Evolutionary conservation across 192 early-diverging fungal genomes (phyloP), one percentile per base, ranked within the genome.

Genomic region (Glomus cerebriforme): DNA sequence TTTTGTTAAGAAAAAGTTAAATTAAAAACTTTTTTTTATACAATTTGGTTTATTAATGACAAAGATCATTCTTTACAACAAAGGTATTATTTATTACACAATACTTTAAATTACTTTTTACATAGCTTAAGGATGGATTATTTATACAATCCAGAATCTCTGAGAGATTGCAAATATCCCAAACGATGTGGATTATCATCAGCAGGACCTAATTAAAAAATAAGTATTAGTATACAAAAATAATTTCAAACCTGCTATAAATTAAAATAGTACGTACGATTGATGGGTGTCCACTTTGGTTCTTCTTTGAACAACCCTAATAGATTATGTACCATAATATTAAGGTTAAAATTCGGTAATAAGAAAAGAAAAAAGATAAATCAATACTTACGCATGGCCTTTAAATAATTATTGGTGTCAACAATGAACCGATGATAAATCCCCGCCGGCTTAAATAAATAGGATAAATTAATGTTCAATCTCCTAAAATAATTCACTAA

Each of bases 391-490:
- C 97, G 90, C 91, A 96, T 95, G 12, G 94, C 93, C 72, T 92
- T 91, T 73, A 98, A 87, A 81, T 95, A 95, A 86, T 99, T 92
- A 75, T 83, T 89, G 15, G 88, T 85, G 83, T 99, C 96, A 27
- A 95, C 86, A 17, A 94, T 98, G 82, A 99, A 99, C 66, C 97
- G 92, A 82, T 99, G 97, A 82, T 97, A 99, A 80, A 96, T 95
- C 54, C 96, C 97, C 27, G 95, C 93, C 1, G 97, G 97, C 86
- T 93, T 68, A 22, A 68, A 17, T 24, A 31, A 32, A 17, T 60
- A 60, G 8, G 22, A 65, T 19, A 65, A 17, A 37, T 68, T 24
- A 24, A 29, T 27, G 17, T 63, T 29, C 2, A 13, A 63, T 63
- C 24, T 63, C 27, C 0, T 29, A 63, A 12, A 59, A 17, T 26